Percentiles rank a stretch among this genome's conserved stretches.
phyloP scores from a whole-genome alignment of 176 grass and related monocot genomes.

The Musa acuminata region DNA sequence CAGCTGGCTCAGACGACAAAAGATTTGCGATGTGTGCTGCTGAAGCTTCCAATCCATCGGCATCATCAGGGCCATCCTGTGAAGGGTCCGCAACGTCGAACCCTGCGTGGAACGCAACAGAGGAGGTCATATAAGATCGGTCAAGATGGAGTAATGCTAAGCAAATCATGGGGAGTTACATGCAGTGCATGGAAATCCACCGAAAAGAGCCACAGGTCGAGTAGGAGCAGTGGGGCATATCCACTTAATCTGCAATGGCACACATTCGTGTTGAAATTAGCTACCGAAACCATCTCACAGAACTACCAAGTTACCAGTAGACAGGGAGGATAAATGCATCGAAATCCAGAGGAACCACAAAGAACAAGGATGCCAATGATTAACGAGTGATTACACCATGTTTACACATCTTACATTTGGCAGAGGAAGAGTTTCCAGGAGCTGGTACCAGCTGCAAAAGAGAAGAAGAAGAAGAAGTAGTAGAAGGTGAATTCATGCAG shows the following conservation, averaged over 20 bases:
- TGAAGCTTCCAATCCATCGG: conserved; percentile 67
- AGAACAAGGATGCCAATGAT: neutral
- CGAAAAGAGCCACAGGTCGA: too few relatives aligned
- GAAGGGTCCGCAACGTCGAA: conserved; percentile 78
- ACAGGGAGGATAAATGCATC: too few relatives aligned
- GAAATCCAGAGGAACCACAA: neutral
- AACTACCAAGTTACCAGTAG: too few relatives aligned
- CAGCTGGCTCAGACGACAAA: conserved; percentile 68
- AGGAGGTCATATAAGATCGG: too few relatives aligned
- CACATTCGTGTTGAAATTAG: too few relatives aligned
- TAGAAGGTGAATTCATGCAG: neutral
- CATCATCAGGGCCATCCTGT: conserved; percentile 68
- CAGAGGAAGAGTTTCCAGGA: conserved; percentile 80
- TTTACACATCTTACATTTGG: conserved; percentile 58
- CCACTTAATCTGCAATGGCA: too few relatives aligned
- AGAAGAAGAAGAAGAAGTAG: neutral
- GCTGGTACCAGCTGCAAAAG: conserved; percentile 71
- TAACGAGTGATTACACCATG: too few relatives aligned
- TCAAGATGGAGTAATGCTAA: too few relatives aligned
- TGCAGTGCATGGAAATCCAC: too few relatives aligned
- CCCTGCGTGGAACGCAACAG: conserved; percentile 35
- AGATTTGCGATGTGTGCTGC: conserved; percentile 81
- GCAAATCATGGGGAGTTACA: too few relatives aligned
- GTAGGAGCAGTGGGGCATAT: too few relatives aligned
- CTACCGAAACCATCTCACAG: too few relatives aligned